A percentile compares a stretch with the other conserved stretches of the same genome.
Conservation (phyloP, 352 stramenopile genomes). For the Globisporangium perplexum region DNA sequence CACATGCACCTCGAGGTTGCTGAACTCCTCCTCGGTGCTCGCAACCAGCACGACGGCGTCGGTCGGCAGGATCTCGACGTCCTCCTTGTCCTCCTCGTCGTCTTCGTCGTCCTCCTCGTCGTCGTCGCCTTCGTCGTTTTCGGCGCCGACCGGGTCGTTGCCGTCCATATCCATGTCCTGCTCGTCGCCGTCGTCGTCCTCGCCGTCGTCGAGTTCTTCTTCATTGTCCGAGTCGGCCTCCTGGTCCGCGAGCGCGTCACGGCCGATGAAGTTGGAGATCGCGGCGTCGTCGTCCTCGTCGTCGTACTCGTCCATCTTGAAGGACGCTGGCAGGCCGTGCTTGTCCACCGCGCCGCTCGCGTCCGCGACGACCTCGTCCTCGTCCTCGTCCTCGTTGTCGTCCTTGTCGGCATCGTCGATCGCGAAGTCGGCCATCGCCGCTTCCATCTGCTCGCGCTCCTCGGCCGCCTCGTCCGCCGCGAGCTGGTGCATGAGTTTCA, state of each 20-base stretch:
- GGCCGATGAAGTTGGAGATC: slow-evolving; percentile 73
- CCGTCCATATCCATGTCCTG: slow-evolving; percentile 45
- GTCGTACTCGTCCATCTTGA: slow-evolving; percentile 89
- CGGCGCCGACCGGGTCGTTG: slow-evolving; percentile 15
- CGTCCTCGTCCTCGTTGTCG: slow-evolving; percentile 1
- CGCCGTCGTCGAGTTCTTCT: slow-evolving; percentile 33
- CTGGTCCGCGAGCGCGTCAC: slow-evolving; percentile 20
- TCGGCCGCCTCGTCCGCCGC: slow-evolving; percentile 70
- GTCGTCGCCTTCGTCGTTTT: slow-evolving; percentile 36
- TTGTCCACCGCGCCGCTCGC: slow-evolving; percentile 24
- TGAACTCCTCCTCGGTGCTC: slow-evolving; percentile 98
- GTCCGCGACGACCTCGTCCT: slow-evolving; percentile 14
- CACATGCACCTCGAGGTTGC: slow-evolving; percentile 97
- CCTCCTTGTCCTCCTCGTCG: slow-evolving; percentile 80
- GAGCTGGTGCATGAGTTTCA: slow-evolving; percentile 75
- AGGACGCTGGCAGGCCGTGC: slow-evolving; percentile 51
- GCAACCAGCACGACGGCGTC: slow-evolving; percentile 96
- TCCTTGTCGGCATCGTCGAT: slow-evolving; percentile 26
- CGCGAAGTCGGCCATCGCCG: slow-evolving; percentile 41
- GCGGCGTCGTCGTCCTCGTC: slow-evolving; percentile 79
- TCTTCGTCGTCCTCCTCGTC: slow-evolving; percentile 68
- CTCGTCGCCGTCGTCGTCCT: slow-evolving; percentile 25
- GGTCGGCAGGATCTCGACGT: slow-evolving; percentile 91
- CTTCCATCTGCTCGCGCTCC: slow-evolving; percentile 51
- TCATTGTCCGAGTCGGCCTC: slow-evolving; percentile 25